These are phyloP conservation scores for Yamadazyma epiphylla DNA, from an alignment of 1,139 yeast genomes.

Conservation along the genomic window DNA sequence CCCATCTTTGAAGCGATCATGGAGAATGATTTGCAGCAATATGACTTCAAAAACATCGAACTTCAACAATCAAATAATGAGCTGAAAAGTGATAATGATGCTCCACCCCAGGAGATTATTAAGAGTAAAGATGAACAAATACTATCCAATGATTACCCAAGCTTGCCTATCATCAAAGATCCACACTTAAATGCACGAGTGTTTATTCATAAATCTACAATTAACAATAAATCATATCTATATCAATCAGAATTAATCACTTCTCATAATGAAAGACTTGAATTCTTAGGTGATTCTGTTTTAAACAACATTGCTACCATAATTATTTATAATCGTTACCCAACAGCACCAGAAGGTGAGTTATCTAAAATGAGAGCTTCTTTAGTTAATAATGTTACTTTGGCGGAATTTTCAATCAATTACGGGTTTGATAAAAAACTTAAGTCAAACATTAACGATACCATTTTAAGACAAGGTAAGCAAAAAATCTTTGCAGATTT, in stretches of 20 bases:
- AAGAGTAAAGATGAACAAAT: background rate
- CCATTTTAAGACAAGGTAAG: slow-evolving; percentile 29
- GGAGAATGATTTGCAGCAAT: slow-evolving; percentile 16
- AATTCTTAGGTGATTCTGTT: slow-evolving; percentile 90
- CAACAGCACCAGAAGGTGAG: slow-evolving; percentile 77
- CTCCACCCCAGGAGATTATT: slow-evolving; percentile 1
- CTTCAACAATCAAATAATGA: background rate
- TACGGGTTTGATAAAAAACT: slow-evolving; percentile 70
- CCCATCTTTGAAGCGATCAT: slow-evolving; percentile 46
- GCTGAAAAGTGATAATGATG: background rate
- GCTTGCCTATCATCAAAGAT: slow-evolving; percentile 64
- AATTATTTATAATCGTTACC: slow-evolving; percentile 62
- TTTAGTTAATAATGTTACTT: slow-evolving; percentile 69
- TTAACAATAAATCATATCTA: slow-evolving; percentile 56
- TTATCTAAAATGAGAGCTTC: slow-evolving; percentile 67
- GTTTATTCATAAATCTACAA: slow-evolving; percentile 76
- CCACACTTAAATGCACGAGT: slow-evolving; percentile 62
- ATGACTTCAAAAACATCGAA: slow-evolving; percentile 3
- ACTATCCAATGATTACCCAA: slow-evolving; percentile 44
- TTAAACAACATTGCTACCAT: slow-evolving; percentile 70
- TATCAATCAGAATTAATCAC: slow-evolving; percentile 54
- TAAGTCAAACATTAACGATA: slow-evolving; percentile 42
- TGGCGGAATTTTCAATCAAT: slow-evolving; percentile 64
- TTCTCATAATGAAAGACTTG: slow-evolving; percentile 84
- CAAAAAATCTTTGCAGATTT: slow-evolving; percentile 69